Conservation (phyloP, 2,329 filamentous ascomycete species). For the Periconia digitata region DNA sequence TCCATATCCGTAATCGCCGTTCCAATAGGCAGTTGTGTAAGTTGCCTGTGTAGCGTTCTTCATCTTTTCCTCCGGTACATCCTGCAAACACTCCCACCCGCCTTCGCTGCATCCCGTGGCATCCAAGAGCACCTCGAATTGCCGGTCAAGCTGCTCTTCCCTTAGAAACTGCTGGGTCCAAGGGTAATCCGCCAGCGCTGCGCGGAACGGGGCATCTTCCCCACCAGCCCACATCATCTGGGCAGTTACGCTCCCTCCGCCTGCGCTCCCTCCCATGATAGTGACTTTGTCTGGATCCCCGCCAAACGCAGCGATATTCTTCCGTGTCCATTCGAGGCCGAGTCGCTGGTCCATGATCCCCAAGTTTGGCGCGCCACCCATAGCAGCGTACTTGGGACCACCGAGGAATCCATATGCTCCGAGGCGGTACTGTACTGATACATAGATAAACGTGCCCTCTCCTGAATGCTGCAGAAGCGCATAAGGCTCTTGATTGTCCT, state of each 20-base stretch:
- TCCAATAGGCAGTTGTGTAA: conserved; percentile 18
- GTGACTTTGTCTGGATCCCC: conserved; percentile 60
- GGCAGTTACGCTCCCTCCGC: conserved; percentile 55
- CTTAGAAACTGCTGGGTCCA: conserved; percentile 40
- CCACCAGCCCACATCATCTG: conserved; percentile 39
- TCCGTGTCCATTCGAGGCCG: conserved; percentile 60
- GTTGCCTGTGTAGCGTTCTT: conserved; percentile 21
- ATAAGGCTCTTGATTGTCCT: conserved; percentile 15
- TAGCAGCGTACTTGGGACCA: conserved; percentile 52
- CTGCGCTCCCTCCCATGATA: conserved; percentile 60
- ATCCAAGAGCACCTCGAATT: conserved; percentile 29
- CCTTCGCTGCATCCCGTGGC: conserved; percentile 27
- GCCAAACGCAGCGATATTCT: conserved; percentile 52
- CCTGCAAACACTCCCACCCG: conserved; percentile 28
- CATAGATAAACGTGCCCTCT: conserved; percentile 49
- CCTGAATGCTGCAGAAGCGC: conserved; percentile 29
- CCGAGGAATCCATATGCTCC: conserved; percentile 63
- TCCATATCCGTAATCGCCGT: conserved; percentile 30
- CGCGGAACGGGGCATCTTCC: conserved; percentile 38
- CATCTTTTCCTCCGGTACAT: conserved; percentile 9
- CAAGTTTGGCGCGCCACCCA: conserved; percentile 60
- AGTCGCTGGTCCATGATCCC: conserved; percentile 64
- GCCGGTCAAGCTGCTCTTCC: conserved; percentile 29
- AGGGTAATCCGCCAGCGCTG: conserved; percentile 37
- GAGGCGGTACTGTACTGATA: conserved; percentile 64